These are phyloP conservation scores for Coniochaeta prunicola DNA, from an alignment of 2,329 filamentous ascomycete species.

Conservation along the genomic window DNA sequence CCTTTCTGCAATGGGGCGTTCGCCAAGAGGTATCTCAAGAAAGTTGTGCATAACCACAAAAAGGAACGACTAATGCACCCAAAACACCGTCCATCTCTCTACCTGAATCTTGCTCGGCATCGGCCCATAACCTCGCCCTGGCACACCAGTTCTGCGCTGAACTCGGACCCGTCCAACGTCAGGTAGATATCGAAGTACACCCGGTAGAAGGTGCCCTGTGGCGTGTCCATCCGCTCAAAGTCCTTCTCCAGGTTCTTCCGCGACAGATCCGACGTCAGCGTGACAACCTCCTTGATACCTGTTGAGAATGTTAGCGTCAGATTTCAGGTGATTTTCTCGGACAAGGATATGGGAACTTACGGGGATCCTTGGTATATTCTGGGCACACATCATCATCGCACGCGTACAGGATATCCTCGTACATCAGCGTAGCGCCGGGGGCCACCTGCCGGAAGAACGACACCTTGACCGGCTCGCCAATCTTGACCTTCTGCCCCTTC, in stretches of 20 bases:
- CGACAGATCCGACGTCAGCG: conserved; percentile 90
- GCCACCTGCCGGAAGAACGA: conserved; percentile 98
- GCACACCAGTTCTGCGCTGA: conserved; percentile 97
- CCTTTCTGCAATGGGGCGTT: not conserved
- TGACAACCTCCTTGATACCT: conserved; percentile 99
- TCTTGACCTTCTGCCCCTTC: conserved; percentile 98
- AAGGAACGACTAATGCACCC: not conserved
- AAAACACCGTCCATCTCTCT: conserved; percentile 16
- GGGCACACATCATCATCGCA: conserved; percentile 98
- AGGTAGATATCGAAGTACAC: conserved; percentile 77
- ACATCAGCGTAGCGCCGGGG: conserved; percentile 95
- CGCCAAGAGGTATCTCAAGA: conserved; percentile 3
- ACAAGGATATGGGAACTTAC: conserved; percentile 52
- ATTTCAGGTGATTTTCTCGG: not conserved
- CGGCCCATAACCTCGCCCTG: conserved; percentile 98
- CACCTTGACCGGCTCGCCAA: conserved; percentile 97
- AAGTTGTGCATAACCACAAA: not conserved
- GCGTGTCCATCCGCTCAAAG: conserved; percentile 98
- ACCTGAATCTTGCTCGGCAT: conserved; percentile 83
- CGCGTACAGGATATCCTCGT: conserved; percentile 95
- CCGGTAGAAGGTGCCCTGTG: conserved; percentile 92
- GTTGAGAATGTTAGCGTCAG: conserved; percentile 18
- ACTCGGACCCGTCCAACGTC: conserved; percentile 93
- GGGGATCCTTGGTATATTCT: conserved; percentile 97
- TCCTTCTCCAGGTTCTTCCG: conserved; percentile 99